A percentile compares a stretch with the other conserved stretches of the same genome.
Evolutionary conservation across 768 basidiomycete species (phyloP).

Genomic region (Lentinula sp.): DNA sequence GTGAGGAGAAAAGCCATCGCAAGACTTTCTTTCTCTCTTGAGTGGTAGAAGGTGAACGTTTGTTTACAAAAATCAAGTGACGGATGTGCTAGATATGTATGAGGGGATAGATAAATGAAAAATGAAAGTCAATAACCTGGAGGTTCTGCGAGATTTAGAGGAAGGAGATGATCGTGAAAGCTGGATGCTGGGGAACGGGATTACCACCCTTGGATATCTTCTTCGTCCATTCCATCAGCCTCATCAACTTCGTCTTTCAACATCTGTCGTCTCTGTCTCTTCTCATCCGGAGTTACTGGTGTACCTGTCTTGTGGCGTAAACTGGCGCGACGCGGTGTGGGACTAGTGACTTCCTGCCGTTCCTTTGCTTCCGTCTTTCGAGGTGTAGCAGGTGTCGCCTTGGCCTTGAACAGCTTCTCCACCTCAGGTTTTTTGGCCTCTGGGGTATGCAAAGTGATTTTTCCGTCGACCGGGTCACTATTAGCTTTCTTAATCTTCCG

Average conservation of each 20-base stretch:
- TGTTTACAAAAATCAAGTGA: too few relatives aligned
- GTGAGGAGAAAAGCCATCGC: too few relatives aligned
- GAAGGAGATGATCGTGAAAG: too few relatives aligned
- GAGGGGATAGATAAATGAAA: too few relatives aligned
- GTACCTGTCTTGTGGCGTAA: slow-evolving; percentile 13
- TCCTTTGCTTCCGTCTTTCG: slow-evolving; percentile 12
- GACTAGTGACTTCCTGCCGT: slow-evolving; percentile 13
- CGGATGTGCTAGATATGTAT: too few relatives aligned
- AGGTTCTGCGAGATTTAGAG: too few relatives aligned
- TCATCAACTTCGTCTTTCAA: slow-evolving; percentile 31
- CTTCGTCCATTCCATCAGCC: slow-evolving; percentile 13
- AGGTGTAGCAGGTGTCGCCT: slow-evolving; percentile 20
- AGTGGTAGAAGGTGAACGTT: too few relatives aligned
- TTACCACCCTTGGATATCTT: not conserved
- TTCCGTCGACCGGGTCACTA: slow-evolving; percentile 16
- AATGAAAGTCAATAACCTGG: too few relatives aligned
- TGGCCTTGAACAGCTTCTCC: slow-evolving; percentile 15
- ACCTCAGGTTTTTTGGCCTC: slow-evolving; percentile 15
- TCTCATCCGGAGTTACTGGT: slow-evolving; percentile 17
- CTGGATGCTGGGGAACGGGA: too few relatives aligned
- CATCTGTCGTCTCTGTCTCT: slow-evolving; percentile 21
- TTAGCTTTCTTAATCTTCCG: slow-evolving; percentile 36
- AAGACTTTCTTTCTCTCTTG: too few relatives aligned
- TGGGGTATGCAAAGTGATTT: slow-evolving; percentile 16
- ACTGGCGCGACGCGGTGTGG: slow-evolving; percentile 20